phyloP scores from a whole-genome alignment of 2,329 filamentous ascomycete species.

The Myriangium duriaei region DNA sequence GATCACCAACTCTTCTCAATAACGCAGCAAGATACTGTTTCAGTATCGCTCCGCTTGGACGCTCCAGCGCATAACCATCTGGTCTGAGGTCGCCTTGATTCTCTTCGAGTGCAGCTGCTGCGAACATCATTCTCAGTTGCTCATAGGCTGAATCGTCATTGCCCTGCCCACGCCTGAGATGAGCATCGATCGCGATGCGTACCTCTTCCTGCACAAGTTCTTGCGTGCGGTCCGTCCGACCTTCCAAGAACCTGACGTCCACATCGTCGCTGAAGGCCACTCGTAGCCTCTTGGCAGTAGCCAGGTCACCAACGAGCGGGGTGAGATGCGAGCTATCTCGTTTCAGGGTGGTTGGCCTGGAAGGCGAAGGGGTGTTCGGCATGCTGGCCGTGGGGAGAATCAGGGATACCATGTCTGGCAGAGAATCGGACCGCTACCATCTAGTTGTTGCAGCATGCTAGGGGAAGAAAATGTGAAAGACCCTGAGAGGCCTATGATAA shows the following conservation, averaged over 20 bases:
- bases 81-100: conserved; percentile 14
- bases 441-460: no score
- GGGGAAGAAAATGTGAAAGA: no score
- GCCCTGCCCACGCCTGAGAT: conserved; percentile 26
- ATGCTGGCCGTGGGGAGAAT: conserved; percentile 18
- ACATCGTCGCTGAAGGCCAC: conserved; percentile 39
- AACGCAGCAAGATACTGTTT: conserved; percentile 49
- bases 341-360: conserved; percentile 23
- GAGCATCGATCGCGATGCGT: conserved; percentile 33
- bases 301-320: conserved; percentile 23
- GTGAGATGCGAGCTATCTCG: conserved; percentile 25
- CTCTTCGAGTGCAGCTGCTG: conserved; percentile 32
- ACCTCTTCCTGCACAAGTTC: conserved; percentile 51
- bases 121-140: conserved; percentile 41
- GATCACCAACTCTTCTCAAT: conserved; percentile 40
- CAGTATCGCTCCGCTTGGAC: conserved; percentile 40
- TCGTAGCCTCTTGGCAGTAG: conserved; percentile 31
- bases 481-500: no score
- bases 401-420: conserved; percentile 24
- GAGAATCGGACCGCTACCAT: no score
- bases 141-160: conserved; percentile 46
- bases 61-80: conserved; percentile 24
- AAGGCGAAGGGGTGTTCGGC: conserved; percentile 20
- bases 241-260: conserved; percentile 33
- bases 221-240: conserved; percentile 39